Percentiles rank a stretch among this genome's conserved stretches.
phyloP scores from a whole-genome alignment of 2,329 filamentous ascomycete species.

The Knufia fluminis region DNA sequence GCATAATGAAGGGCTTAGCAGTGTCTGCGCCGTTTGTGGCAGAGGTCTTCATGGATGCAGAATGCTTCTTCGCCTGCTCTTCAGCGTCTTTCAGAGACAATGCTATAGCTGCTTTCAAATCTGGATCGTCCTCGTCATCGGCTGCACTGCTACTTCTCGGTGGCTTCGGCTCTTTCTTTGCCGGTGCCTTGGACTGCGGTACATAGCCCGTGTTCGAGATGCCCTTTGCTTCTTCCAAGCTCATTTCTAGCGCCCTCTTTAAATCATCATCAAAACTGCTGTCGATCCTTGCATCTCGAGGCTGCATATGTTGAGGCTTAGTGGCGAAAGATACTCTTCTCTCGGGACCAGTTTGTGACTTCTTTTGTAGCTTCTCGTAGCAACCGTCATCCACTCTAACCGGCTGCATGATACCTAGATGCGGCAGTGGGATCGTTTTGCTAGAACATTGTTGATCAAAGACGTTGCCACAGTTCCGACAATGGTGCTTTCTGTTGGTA shows the following conservation, averaged over 20 bases:
- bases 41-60: constrained; percentile 67
- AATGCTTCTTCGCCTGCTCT: constrained; percentile 87
- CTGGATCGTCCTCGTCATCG: constrained; percentile 80
- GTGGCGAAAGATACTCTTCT: constrained; percentile 30
- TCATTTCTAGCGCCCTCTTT: constrained; percentile 91
- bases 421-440: constrained; percentile 79
- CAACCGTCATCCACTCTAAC: constrained; percentile 96
- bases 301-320: constrained; percentile 76
- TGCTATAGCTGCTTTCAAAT: constrained; percentile 88
- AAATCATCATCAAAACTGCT: constrained; percentile 91
- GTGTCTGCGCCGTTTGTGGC: constrained; percentile 37
- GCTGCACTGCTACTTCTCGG: constrained; percentile 32
- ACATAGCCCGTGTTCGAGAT: constrained; percentile 60
- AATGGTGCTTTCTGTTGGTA: constrained; percentile 97
- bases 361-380: constrained; percentile 75
- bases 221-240: constrained; percentile 79
- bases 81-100: constrained; percentile 96
- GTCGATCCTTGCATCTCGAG: constrained; percentile 76
- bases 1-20: constrained; percentile 46
- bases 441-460: constrained; percentile 92
- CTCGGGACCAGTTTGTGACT: constrained; percentile 30
- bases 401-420: constrained; percentile 81
- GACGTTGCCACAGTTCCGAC: constrained; percentile 93
- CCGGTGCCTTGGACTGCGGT: constrained; percentile 55
- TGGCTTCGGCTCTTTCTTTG: constrained; percentile 27